phyloP scores from a whole-genome alignment of 2,329 filamentous ascomycete species.

The Zelopaecilomyces penicillatus region DNA sequence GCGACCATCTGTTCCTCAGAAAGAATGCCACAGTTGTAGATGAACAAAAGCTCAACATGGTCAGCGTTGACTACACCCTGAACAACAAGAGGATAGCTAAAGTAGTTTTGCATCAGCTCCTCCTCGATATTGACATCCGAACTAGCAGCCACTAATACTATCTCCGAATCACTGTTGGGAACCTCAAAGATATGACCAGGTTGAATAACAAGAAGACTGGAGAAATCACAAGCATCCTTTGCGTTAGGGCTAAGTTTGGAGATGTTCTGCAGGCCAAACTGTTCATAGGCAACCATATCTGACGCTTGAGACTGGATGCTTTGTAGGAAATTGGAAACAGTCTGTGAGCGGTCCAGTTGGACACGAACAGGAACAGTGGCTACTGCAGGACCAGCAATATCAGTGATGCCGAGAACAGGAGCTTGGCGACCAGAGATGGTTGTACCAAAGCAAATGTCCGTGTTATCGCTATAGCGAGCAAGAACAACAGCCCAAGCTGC shows the following conservation, averaged over 20 bases:
- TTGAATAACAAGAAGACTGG: constrained; percentile 2
- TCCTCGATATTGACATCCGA: no score
- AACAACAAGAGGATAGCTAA: not conserved
- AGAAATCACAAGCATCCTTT: constrained; percentile 5
- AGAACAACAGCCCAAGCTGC: constrained; percentile 21
- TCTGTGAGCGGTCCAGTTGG: not conserved
- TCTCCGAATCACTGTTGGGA: not conserved
- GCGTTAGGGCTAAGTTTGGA: constrained; percentile 5
- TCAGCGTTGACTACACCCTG: not conserved
- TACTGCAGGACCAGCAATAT: constrained; percentile 16
- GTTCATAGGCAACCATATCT: constrained; percentile 13
- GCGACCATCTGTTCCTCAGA: not conserved
- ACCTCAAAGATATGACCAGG: not conserved
- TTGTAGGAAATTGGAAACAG: not conserved
- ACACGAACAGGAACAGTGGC: constrained; percentile 9
- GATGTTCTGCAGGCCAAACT: constrained; percentile 13
- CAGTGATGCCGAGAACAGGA: constrained; percentile 12
- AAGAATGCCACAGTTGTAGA: not conserved
- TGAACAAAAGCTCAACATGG: not conserved
- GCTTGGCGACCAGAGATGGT: constrained; percentile 14
- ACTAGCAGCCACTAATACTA: not conserved
- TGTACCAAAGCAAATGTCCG: constrained; percentile 17
- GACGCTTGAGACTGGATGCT: not conserved
- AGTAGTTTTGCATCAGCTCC: not conserved
- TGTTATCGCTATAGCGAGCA: constrained; percentile 23